Conservation (phyloP, 345 rosid genomes). For the Streptanthus diversifolius region DNA sequence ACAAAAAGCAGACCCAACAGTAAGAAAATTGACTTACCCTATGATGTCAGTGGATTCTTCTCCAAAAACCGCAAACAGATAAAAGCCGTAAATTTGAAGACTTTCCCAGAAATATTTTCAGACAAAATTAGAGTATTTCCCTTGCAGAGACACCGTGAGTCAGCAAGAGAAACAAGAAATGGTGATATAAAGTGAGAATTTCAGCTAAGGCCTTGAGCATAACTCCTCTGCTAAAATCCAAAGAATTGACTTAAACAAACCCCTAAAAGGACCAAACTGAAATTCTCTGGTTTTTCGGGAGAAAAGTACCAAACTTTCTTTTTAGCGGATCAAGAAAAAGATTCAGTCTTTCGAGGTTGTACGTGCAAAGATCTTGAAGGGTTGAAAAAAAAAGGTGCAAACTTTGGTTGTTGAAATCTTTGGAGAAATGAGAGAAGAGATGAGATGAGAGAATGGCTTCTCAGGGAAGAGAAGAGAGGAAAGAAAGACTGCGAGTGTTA, state of each 20-base stretch:
- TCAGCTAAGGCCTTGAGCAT: constrained; percentile 25
- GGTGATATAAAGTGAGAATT: constrained; percentile 14
- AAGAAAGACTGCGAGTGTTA: background rate
- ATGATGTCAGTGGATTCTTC: constrained; percentile 2
- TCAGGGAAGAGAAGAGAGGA: background rate
- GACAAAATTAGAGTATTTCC: constrained; percentile 9
- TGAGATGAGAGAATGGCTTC: background rate
- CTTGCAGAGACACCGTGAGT: constrained; percentile 19
- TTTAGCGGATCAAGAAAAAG: constrained; percentile 2
- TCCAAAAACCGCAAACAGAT: background rate
- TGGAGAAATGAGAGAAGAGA: background rate
- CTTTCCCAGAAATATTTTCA: background rate
- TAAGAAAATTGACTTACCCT: background rate
- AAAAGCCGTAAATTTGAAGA: background rate
- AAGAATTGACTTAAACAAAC: background rate
- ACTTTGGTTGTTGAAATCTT: constrained; percentile 1
- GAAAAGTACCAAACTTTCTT: background rate
- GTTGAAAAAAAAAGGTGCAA: background rate
- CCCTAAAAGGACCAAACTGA: background rate
- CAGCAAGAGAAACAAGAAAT: constrained; percentile 32
- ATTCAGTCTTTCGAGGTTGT: constrained; percentile 9
- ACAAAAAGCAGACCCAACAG: background rate
- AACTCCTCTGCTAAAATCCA: background rate
- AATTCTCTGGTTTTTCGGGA: background rate
- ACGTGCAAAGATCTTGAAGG: constrained; percentile 17